A percentile compares a stretch with the other conserved stretches of the same genome.
Evolutionary conservation across 106 monocot genomes (phyloP).

Genomic region (Acorus gramineus): DNA sequence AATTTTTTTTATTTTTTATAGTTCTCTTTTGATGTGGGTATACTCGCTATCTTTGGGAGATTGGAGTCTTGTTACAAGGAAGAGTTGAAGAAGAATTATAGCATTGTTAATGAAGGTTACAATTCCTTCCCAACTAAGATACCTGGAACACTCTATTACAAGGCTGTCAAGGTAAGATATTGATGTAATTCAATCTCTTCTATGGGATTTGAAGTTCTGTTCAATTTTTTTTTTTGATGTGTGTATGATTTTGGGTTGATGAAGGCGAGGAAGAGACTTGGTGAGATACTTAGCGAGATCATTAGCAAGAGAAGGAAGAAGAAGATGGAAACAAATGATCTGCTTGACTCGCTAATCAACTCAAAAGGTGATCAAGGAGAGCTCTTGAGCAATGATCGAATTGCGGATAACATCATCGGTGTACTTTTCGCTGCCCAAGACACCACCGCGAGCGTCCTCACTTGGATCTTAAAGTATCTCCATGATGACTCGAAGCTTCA

Average conservation of each 20-base stretch:
- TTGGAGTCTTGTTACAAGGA: neutral
- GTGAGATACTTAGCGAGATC: neutral
- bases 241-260: too few species aligned
- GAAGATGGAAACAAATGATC: neutral
- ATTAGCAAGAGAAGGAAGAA: neutral
- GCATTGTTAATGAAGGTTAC: neutral
- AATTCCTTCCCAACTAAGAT: constrained; percentile 1
- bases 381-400: neutral
- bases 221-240: too few species aligned
- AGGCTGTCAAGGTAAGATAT: neutral
- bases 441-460: neutral
- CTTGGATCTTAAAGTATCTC: neutral
- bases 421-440: neutral
- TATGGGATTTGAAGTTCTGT: too few species aligned
- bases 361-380: neutral
- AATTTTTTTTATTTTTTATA: neutral
- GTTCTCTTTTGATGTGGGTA: neutral
- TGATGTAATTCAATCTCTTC: too few species aligned
- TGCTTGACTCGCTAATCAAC: neutral
- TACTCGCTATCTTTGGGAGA: neutral
- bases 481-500: neutral
- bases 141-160: neutral
- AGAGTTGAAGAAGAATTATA: neutral
- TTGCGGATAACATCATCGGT: neutral
- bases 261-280: neutral